phyloP scores from a whole-genome alignment of 176 grass and related monocot genomes.

The Musa beccarii region DNA sequence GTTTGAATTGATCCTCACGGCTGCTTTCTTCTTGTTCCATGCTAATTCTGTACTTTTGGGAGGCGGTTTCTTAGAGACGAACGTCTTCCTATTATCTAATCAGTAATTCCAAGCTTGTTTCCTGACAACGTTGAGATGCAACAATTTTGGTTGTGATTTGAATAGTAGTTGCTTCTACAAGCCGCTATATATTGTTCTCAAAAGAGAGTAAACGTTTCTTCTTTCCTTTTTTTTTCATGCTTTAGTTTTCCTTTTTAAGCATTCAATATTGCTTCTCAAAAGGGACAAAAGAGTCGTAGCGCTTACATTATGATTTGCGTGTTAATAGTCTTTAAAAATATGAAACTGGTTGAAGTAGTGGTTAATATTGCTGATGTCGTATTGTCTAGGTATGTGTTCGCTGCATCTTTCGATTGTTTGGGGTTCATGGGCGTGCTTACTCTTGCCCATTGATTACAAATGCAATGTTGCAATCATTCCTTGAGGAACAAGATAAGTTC shows the following conservation, averaged over 20 bases:
- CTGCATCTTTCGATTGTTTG: constrained; percentile 18
- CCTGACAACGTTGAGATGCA: not conserved
- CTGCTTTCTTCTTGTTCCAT: not conserved
- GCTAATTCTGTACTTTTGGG: not conserved
- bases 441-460: constrained; percentile 9
- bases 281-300: not conserved
- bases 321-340: not conserved
- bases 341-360: not conserved
- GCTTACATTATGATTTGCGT: not conserved
- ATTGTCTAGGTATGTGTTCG: constrained; percentile 10
- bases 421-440: constrained; percentile 13
- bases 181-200: not conserved
- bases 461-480: not conserved
- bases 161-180: not conserved
- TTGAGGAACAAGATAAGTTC: constrained; percentile 6
- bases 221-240: not conserved
- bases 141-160: not conserved
- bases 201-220: not conserved
- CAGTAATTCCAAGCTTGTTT: not conserved
- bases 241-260: not conserved
- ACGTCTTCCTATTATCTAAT: not conserved
- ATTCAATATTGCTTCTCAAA: not conserved
- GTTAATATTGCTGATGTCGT: not conserved
- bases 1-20: too few species aligned
- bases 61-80: not conserved